Conservation (phyloP, 2,329 filamentous ascomycete genomes). For the Metarhizium robertsii region DNA sequence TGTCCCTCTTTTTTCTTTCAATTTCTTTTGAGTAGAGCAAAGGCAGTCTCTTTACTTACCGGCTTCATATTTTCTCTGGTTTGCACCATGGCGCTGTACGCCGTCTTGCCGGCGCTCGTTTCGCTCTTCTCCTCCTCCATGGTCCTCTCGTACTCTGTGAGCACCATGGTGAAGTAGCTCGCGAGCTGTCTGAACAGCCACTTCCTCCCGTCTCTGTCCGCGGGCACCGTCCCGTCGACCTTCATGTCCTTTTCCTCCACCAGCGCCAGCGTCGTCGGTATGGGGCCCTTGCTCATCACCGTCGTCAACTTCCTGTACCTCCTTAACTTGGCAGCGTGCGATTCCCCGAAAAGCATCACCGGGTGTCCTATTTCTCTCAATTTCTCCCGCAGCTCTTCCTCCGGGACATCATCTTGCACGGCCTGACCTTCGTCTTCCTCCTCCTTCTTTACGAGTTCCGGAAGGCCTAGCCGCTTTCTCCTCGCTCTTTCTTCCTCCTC, state of each 20-base stretch:
- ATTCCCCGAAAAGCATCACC: slow-evolving; percentile 70
- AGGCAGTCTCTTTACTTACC: slow-evolving; percentile 24
- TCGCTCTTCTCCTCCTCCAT: slow-evolving; percentile 55
- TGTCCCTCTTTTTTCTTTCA: not conserved
- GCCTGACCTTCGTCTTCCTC: slow-evolving; percentile 33
- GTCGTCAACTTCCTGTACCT: slow-evolving; percentile 59
- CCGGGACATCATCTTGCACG: slow-evolving; percentile 52
- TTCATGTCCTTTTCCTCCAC: slow-evolving; percentile 87
- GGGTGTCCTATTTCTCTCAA: slow-evolving; percentile 69
- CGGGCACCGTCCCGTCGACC: slow-evolving; percentile 53
- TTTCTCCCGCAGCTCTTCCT: slow-evolving; percentile 59
- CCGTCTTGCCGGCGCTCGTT: slow-evolving; percentile 71
- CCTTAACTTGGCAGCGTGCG: slow-evolving; percentile 56
- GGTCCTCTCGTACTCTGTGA: slow-evolving; percentile 76
- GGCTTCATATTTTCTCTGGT: slow-evolving; percentile 82
- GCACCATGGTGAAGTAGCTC: slow-evolving; percentile 94
- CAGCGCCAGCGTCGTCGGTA: slow-evolving; percentile 73
- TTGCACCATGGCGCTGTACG: slow-evolving; percentile 76
- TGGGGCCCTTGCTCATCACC: slow-evolving; percentile 64
- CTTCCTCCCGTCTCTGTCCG: slow-evolving; percentile 53
- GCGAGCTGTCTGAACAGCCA: slow-evolving; percentile 82
- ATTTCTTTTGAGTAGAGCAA: too few relatives aligned
- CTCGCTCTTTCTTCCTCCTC: slow-evolving; percentile 62
- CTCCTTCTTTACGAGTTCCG: slow-evolving; percentile 49
- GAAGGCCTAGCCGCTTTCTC: slow-evolving; percentile 70